A percentile compares a stretch with the other conserved stretches of the same genome.
Evolutionary conservation across 495 filamentous ascomycete genomes (phyloP).

Genomic region (Annulohypoxylon stygium): DNA sequence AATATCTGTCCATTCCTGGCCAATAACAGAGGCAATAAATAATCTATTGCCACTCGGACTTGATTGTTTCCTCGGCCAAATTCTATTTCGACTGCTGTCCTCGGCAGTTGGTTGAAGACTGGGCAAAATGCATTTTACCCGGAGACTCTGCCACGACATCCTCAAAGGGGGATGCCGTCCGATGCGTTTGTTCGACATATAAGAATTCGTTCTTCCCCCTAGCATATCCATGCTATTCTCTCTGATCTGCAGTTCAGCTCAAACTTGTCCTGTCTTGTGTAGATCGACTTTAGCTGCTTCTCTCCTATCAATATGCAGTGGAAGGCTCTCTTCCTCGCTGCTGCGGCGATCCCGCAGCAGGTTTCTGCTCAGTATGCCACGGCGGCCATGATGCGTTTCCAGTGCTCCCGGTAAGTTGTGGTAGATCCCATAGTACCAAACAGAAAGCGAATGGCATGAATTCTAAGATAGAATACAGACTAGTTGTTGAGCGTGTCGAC

Average conservation of each 20-base stretch:
- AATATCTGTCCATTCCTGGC: slow-evolving; percentile 25
- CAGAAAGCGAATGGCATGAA: not conserved
- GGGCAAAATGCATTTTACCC: slow-evolving; percentile 35
- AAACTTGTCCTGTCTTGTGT: slow-evolving; percentile 20
- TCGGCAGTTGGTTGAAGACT: slow-evolving; percentile 33
- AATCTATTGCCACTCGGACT: slow-evolving; percentile 18
- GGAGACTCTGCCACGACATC: slow-evolving; percentile 32
- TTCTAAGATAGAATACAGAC: slow-evolving; percentile 29
- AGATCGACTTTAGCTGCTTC: slow-evolving; percentile 38
- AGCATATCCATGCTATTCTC: not conserved
- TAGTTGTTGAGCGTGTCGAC: slow-evolving; percentile 57
- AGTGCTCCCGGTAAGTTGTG: slow-evolving; percentile 35
- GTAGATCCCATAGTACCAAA: not conserved
- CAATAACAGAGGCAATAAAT: slow-evolving; percentile 9
- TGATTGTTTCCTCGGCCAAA: slow-evolving; percentile 41
- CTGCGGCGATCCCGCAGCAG: slow-evolving; percentile 43
- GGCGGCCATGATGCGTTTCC: slow-evolving; percentile 46
- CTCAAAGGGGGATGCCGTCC: slow-evolving; percentile 24
- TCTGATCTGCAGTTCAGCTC: slow-evolving; percentile 34
- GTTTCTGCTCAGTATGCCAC: slow-evolving; percentile 43
- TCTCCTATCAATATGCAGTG: slow-evolving; percentile 40
- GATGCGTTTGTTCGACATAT: slow-evolving; percentile 20
- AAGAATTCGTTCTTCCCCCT: slow-evolving; percentile 27
- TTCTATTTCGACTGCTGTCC: slow-evolving; percentile 35
- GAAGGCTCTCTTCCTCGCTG: slow-evolving; percentile 42